These are phyloP conservation scores for Aquilaria sinensis DNA, from an alignment of 345 rosid genomes.

Conservation along the genomic window DNA sequence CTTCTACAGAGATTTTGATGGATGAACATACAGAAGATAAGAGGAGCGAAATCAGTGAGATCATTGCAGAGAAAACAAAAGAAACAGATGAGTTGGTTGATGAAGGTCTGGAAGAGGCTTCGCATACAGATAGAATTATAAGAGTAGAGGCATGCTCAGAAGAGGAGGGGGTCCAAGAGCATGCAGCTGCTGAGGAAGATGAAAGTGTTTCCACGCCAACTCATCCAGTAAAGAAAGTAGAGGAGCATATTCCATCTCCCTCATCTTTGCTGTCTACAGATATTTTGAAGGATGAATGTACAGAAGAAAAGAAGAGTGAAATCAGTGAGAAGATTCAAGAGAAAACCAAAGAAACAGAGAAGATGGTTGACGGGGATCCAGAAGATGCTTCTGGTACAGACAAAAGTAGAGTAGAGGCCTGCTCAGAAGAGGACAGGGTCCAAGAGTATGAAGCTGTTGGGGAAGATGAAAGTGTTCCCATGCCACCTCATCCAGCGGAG, in stretches of 20 bases:
- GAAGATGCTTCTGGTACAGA: constrained; percentile 9
- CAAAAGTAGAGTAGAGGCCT: background rate
- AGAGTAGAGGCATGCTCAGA: constrained; percentile 1
- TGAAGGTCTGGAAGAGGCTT: constrained; percentile 4
- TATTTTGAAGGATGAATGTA: background rate
- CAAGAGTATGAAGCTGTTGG: background rate
- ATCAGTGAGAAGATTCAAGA: background rate
- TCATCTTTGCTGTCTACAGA: no score
- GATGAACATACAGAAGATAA: background rate
- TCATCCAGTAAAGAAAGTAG: constrained; percentile 2
- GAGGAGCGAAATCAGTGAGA: background rate
- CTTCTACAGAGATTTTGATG: background rate
- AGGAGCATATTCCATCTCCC: background rate
- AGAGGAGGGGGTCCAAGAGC: background rate
- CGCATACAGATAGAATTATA: constrained; percentile 1
- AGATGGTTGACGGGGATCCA: background rate
- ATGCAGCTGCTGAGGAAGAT: constrained; percentile 2
- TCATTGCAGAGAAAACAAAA: background rate
- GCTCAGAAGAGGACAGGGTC: constrained; percentile 1
- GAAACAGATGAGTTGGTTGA: background rate
- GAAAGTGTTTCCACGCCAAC: constrained; percentile 1
- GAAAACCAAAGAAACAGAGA: background rate
- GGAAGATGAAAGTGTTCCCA: constrained; percentile 6
- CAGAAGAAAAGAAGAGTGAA: background rate
- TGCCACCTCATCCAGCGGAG: background rate